Evolutionary conservation across 164 flowering plant genomes (phyloP), one percentile per base, ranked within the genome.

Genomic region (Stephania yunnanensis): DNA sequence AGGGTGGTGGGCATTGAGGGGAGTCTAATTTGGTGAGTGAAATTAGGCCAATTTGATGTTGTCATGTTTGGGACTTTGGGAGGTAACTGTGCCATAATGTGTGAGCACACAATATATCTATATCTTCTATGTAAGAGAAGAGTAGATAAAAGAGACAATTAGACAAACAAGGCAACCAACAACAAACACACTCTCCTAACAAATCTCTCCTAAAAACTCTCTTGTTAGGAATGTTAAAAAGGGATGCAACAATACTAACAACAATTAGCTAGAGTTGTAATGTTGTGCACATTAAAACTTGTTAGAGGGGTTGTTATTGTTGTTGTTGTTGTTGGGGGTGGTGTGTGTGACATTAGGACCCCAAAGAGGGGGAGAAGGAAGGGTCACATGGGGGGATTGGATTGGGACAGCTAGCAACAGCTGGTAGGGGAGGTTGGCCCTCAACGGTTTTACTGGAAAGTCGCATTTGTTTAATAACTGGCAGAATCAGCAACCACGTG

Each of bases 331-430:
- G 52, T 64, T 65, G 50, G 4, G 50, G 31, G 11, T 50, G 15
- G 12, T 50, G 25, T 25, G 25, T 25, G 25, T 25, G 15, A 50
- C 17, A 30, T 8, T 42, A 61, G 42, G 22, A 52, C 20, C 63
- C 64, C 46, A 76, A 71, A 74, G 77, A 29, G 79, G 81, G 71
- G 82, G 74, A 81, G 81, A 73, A 81, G 72, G 82, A 68, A 75
- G 76, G 81, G 83, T 88, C 91, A 89, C 92, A 89, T 89, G 91
- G 87, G 82, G 75, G 75, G 83, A 85, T 79, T 79, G 79, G 78
- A 85, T 79, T 79, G 79, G 78, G 84, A 88, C 94, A 92, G 97
- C 92, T 92, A 88, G 91, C 90, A 61, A 88, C 94, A 92, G 94
- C 92, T 88, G 84, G 80, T n/a, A 25, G 78, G 78, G n/a, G 74